These are phyloP conservation scores for Fusarium illudens DNA, from an alignment of 2,329 filamentous ascomycete genomes.

Conservation along the genomic window DNA sequence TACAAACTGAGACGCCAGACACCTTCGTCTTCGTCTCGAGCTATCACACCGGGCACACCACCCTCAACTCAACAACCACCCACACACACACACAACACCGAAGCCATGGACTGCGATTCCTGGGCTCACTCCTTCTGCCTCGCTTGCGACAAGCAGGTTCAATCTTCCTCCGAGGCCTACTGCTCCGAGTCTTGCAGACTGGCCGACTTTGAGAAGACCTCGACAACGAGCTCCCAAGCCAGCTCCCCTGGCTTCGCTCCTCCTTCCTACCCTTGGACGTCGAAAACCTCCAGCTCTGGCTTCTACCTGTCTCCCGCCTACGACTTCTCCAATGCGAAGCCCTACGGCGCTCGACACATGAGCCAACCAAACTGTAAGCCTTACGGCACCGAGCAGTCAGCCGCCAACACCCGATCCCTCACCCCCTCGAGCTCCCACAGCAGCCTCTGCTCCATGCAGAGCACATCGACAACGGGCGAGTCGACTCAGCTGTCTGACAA, in stretches of 20 bases:
- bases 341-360: slow-evolving; percentile 62
- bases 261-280: slow-evolving; percentile 61
- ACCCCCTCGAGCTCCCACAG: slow-evolving; percentile 83
- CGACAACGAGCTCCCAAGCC: slow-evolving; percentile 63
- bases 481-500: slow-evolving; percentile 73
- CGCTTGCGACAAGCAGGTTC: slow-evolving; percentile 80
- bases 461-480: slow-evolving; percentile 64
- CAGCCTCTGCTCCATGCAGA: slow-evolving; percentile 82
- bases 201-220: slow-evolving; percentile 82
- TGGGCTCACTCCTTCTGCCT: slow-evolving; percentile 96
- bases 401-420: slow-evolving; percentile 53
- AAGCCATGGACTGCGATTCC: slow-evolving; percentile 63
- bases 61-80: slow-evolving; percentile 13
- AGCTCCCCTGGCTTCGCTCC: slow-evolving; percentile 64
- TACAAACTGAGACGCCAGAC: slow-evolving; percentile 16
- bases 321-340: slow-evolving; percentile 73
- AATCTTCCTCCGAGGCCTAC: slow-evolving; percentile 83
- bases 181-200: slow-evolving; percentile 93
- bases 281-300: slow-evolving; percentile 49
- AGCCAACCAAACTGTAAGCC: slow-evolving; percentile 39
- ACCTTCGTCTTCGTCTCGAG: slow-evolving; percentile 18
- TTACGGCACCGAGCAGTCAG: slow-evolving; percentile 32
- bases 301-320: slow-evolving; percentile 79
- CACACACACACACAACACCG: slow-evolving; percentile 23
- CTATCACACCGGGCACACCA: slow-evolving; percentile 14